Conservation (phyloP, 2,329 filamentous ascomycete species). For the Lachnellula occidentalis region DNA sequence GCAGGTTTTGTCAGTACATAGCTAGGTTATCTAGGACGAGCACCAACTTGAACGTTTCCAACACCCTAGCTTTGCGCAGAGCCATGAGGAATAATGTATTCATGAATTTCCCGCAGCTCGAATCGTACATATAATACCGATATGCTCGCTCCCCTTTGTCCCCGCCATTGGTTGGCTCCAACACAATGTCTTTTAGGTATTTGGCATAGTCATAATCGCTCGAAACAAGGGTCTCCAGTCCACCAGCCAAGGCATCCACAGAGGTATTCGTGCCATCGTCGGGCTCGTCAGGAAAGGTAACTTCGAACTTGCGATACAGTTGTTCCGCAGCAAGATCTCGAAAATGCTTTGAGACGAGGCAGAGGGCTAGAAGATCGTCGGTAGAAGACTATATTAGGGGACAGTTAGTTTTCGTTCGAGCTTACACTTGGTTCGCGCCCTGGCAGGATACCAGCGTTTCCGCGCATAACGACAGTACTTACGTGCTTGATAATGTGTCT, state of each 20-base stretch:
- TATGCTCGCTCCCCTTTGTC: constrained; percentile 49
- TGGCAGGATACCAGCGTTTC: neutral
- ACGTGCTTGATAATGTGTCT: constrained; percentile 31
- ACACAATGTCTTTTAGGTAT: constrained; percentile 49
- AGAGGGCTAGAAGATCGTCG: constrained; percentile 50
- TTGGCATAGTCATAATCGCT: constrained; percentile 60
- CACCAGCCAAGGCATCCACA: constrained; percentile 52
- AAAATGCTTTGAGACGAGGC: constrained; percentile 53
- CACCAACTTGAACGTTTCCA: constrained; percentile 52
- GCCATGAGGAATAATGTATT: constrained; percentile 55
- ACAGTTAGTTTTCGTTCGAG: neutral
- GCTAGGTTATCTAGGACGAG: neutral
- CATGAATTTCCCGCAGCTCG: constrained; percentile 58
- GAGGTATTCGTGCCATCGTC: constrained; percentile 45
- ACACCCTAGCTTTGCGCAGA: constrained; percentile 46
- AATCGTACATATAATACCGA: constrained; percentile 47
- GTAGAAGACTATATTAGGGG: constrained; percentile 40
- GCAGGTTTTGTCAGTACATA: neutral
- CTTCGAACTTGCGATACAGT: constrained; percentile 55
- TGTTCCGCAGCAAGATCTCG: constrained; percentile 52
- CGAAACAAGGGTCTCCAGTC: constrained; percentile 56
- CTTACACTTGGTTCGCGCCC: neutral
- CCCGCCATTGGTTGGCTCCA: constrained; percentile 51
- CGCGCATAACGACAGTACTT: constrained; percentile 10
- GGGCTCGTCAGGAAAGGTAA: constrained; percentile 53